Evolutionary conservation across 495 filamentous ascomycete genomes (phyloP).

Genomic region (Penicillium psychrofluorescens): DNA sequence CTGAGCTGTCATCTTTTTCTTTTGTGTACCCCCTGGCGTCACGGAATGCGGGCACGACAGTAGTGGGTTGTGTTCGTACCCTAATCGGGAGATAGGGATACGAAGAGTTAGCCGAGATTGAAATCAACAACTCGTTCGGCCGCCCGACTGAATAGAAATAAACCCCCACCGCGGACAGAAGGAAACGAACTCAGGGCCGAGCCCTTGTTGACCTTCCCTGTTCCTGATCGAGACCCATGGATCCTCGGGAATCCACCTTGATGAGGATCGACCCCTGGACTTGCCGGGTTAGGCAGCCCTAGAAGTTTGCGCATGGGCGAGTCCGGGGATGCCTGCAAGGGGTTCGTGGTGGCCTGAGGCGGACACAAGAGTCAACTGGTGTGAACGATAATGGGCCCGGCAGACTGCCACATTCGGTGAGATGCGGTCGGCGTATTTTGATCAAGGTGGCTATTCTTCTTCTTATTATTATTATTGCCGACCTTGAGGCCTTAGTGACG

Average conservation of each 20-base stretch:
- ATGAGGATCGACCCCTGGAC: constrained; percentile 3
- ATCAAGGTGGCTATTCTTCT: too few species aligned
- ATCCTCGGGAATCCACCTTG: background rate
- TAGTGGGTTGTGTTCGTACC: constrained; percentile 1
- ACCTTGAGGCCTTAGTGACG: too few species aligned
- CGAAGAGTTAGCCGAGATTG: constrained; percentile 9
- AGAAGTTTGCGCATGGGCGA: background rate
- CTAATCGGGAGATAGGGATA: background rate
- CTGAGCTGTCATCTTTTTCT: background rate
- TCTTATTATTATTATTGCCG: too few species aligned
- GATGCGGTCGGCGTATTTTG: too few species aligned
- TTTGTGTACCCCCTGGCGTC: constrained; percentile 12
- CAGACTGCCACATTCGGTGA: too few species aligned
- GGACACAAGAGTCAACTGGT: too few species aligned
- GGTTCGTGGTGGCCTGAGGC: background rate
- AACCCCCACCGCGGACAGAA: too few species aligned
- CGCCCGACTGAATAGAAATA: background rate
- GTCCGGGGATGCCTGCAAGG: too few species aligned
- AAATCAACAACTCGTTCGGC: constrained; percentile 1
- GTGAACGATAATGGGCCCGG: too few species aligned
- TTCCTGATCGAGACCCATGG: constrained; percentile 14
- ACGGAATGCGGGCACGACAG: constrained; percentile 14
- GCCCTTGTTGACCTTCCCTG: background rate
- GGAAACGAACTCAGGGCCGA: too few species aligned
- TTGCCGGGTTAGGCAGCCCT: constrained; percentile 1